A percentile compares a stretch with the other conserved stretches of the same genome.
These are phyloP conservation scores for Boletus rubescentipes DNA, from an alignment of 768 basidiomycete genomes.

Conservation along the genomic window DNA sequence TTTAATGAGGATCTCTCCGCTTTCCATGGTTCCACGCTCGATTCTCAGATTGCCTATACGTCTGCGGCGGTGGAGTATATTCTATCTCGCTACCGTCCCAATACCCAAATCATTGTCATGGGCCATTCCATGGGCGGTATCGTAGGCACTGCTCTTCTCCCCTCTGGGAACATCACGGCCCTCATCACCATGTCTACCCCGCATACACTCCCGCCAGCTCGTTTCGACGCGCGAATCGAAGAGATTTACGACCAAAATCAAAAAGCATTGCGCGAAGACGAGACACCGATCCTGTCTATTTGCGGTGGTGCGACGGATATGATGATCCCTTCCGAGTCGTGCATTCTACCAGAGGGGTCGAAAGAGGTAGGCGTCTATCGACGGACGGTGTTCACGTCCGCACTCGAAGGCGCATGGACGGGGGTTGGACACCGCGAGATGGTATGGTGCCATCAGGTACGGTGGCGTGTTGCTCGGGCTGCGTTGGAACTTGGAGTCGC, in stretches of 20 bases:
- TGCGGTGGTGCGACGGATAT: conserved; percentile 92
- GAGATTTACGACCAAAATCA: conserved; percentile 58
- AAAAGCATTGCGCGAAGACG: conserved; percentile 38
- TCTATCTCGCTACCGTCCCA: conserved; percentile 66
- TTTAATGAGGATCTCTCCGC: conserved; percentile 98
- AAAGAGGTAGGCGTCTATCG: conserved; percentile 37
- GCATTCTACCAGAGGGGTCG: conserved; percentile 49
- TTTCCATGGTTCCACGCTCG: conserved; percentile 86
- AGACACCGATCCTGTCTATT: conserved; percentile 76
- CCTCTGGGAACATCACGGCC: conserved; percentile 62
- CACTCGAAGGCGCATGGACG: conserved; percentile 90
- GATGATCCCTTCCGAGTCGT: conserved; percentile 90
- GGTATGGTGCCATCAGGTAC: conserved; percentile 99
- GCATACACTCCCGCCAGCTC: conserved; percentile 81
- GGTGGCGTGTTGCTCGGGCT: conserved; percentile 81
- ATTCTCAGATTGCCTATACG: conserved; percentile 77
- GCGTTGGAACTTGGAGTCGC: conserved; percentile 63
- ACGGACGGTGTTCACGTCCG: conserved; percentile 78
- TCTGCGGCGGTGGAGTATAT: conserved; percentile 72
- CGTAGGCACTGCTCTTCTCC: conserved; percentile 79
- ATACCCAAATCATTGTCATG: conserved; percentile 70
- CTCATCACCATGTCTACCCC: conserved; percentile 98
- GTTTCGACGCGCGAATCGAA: conserved; percentile 81
- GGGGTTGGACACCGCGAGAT: conserved; percentile 95
- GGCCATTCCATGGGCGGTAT: conserved; percentile 99